A percentile compares a stretch with the other conserved stretches of the same genome.
Conservation (phyloP, 345 rosid species). For the Kandelia obovata region DNA sequence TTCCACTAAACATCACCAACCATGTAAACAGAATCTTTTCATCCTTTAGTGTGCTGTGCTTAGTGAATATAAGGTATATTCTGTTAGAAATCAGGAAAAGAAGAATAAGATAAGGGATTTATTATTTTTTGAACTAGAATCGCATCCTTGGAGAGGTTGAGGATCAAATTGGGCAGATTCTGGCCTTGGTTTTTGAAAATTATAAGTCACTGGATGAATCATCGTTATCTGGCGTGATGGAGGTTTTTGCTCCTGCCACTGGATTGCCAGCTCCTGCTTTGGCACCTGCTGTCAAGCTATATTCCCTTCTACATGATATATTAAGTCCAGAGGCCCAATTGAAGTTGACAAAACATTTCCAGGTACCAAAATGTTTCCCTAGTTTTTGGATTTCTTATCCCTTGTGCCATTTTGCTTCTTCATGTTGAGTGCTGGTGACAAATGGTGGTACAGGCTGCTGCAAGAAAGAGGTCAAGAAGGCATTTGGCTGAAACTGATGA, state of each 20-base stretch:
- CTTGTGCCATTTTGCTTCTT: not conserved
- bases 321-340: slow-evolving; percentile 19
- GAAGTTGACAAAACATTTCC: slow-evolving; percentile 26
- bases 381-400: not conserved
- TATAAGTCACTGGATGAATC: slow-evolving; percentile 28
- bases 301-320: slow-evolving; percentile 21
- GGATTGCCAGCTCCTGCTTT: slow-evolving; percentile 28
- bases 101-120: not conserved
- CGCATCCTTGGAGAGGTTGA: slow-evolving; percentile 31
- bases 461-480: slow-evolving; percentile 26
- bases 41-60: not conserved
- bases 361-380: slow-evolving; percentile 12
- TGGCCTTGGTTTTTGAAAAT: slow-evolving; percentile 24
- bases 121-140: slow-evolving; percentile 12
- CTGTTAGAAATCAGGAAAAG: not conserved
- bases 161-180: slow-evolving; percentile 25
- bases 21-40: not conserved
- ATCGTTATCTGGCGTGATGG: slow-evolving; percentile 20
- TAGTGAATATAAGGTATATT: not conserved
- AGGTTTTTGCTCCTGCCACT: slow-evolving; percentile 21
- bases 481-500: slow-evolving; percentile 25
- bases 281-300: slow-evolving; percentile 28
- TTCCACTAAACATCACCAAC: not conserved
- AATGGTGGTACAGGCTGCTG: slow-evolving; percentile 22
- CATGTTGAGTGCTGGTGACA: not conserved